Evolutionary conservation across 2,329 filamentous ascomycete genomes (phyloP).

Genomic region (Geosmithia flava): DNA sequence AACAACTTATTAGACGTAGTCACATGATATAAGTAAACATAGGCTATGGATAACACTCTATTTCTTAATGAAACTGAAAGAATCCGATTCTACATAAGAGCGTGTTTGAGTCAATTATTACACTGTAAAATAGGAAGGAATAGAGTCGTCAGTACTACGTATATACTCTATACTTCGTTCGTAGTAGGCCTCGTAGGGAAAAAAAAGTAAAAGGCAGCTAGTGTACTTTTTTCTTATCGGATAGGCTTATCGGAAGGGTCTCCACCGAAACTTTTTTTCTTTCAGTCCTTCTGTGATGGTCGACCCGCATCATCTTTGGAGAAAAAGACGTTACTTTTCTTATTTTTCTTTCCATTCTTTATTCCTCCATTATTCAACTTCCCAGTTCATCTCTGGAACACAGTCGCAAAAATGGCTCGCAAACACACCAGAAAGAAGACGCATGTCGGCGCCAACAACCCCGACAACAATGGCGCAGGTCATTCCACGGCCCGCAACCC

Average conservation of each 20-base stretch:
- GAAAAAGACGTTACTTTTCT: not conserved
- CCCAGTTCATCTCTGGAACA: not conserved
- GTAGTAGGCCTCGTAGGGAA: too few species aligned
- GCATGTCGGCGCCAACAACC: constrained; percentile 56
- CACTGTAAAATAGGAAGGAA: too few species aligned
- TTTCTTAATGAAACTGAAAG: too few species aligned
- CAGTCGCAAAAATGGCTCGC: constrained; percentile 52
- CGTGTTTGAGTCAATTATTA: too few species aligned
- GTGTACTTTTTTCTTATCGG: not conserved
- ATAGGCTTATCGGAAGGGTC: constrained; percentile 1
- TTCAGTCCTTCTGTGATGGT: not conserved
- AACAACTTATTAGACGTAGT: too few species aligned
- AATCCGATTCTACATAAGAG: too few species aligned
- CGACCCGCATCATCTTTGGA: not conserved
- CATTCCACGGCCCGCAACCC: constrained; percentile 58
- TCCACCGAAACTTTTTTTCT: constrained; percentile 1
- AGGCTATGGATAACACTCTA: too few species aligned
- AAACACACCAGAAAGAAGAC: constrained; percentile 81
- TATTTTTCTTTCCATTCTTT: not conserved
- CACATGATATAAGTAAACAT: too few species aligned
- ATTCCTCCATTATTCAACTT: not conserved
- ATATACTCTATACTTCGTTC: too few species aligned
- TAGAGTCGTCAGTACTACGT: too few species aligned
- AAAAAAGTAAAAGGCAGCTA: not conserved
- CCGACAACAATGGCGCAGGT: constrained; percentile 41